These are phyloP conservation scores for Triangularia setosa DNA, from an alignment of 2,329 filamentous ascomycete species.

Conservation along the genomic window DNA sequence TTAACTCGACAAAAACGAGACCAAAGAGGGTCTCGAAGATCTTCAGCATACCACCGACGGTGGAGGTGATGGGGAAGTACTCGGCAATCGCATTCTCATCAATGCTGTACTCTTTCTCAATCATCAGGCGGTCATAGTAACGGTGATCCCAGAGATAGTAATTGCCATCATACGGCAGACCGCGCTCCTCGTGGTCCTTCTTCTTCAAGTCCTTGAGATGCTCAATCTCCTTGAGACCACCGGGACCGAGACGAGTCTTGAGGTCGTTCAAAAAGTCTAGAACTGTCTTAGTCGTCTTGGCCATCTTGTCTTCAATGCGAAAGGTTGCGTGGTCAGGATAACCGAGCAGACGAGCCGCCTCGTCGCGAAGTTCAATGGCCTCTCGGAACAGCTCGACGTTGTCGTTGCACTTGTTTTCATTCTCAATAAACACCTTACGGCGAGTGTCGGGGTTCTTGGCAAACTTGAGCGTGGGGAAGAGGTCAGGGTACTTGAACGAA, in stretches of 20 bases:
- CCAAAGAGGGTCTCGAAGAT: conserved; percentile 84
- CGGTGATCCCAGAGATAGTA: conserved; percentile 82
- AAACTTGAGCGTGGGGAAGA: conserved; percentile 75
- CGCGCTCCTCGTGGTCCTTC: conserved; percentile 58
- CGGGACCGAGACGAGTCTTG: conserved; percentile 60
- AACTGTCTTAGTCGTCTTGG: conserved; percentile 69
- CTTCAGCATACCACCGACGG: conserved; percentile 71
- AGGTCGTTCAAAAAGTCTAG: conserved; percentile 70
- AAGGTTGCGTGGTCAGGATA: conserved; percentile 75
- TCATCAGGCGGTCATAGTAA: conserved; percentile 76
- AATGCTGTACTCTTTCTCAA: conserved; percentile 75
- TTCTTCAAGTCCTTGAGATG: conserved; percentile 73
- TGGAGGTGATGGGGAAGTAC: conserved; percentile 75
- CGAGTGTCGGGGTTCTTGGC: conserved; percentile 66
- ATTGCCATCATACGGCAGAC: conserved; percentile 58
- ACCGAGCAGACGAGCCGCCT: conserved; percentile 71
- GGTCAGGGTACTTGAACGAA: conserved; percentile 79
- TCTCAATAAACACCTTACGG: conserved; percentile 65
- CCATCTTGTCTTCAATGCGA: conserved; percentile 80
- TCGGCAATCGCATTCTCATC: conserved; percentile 77
- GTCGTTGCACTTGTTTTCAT: conserved; percentile 76
- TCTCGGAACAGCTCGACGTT: conserved; percentile 74
- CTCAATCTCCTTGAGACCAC: conserved; percentile 65
- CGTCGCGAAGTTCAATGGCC: conserved; percentile 69
- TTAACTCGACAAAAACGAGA: conserved; percentile 71